These are phyloP conservation scores for Blastomyces percursus DNA, from an alignment of 2,329 filamentous ascomycete genomes.

Conservation along the genomic window DNA sequence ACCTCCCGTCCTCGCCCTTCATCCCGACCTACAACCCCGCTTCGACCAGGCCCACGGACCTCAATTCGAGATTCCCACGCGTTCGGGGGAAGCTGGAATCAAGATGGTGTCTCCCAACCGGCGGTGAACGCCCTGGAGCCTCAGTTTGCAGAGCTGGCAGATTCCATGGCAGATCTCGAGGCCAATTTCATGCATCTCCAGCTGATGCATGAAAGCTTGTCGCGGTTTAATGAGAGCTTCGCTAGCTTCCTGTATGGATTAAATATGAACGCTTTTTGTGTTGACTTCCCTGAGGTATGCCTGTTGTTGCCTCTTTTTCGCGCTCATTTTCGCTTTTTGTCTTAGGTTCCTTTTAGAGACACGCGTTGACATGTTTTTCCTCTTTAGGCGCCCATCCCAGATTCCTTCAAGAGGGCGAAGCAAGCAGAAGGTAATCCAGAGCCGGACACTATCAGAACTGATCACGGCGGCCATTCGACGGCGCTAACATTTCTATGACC, in stretches of 20 bases:
- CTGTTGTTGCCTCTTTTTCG: not conserved
- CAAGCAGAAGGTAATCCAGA: conserved; percentile 43
- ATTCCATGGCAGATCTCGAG: conserved; percentile 90
- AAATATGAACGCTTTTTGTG: conserved; percentile 99
- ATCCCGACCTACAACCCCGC: conserved; percentile 79
- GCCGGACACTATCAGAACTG: conserved; percentile 5
- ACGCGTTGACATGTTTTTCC: not conserved
- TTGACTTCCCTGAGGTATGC: conserved; percentile 84
- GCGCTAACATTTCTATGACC: not conserved
- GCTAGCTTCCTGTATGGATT: conserved; percentile 89
- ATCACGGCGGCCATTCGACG: not conserved
- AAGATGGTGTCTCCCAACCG: conserved; percentile 42
- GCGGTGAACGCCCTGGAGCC: conserved; percentile 70
- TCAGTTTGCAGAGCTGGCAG: conserved; percentile 82
- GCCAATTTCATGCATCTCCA: conserved; percentile 97
- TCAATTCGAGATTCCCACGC: conserved; percentile 71
- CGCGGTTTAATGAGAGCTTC: conserved; percentile 91
- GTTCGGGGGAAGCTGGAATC: conserved; percentile 30
- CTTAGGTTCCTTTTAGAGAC: not conserved
- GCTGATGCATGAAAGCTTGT: conserved; percentile 87
- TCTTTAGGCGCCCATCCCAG: conserved; percentile 63
- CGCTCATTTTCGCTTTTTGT: not conserved
- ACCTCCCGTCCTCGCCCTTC: conserved; percentile 51
- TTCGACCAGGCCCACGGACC: conserved; percentile 79
- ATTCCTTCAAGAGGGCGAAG: conserved; percentile 64